phyloP scores from a whole-genome alignment of 441 rosid species.

The California macrophylla region DNA sequence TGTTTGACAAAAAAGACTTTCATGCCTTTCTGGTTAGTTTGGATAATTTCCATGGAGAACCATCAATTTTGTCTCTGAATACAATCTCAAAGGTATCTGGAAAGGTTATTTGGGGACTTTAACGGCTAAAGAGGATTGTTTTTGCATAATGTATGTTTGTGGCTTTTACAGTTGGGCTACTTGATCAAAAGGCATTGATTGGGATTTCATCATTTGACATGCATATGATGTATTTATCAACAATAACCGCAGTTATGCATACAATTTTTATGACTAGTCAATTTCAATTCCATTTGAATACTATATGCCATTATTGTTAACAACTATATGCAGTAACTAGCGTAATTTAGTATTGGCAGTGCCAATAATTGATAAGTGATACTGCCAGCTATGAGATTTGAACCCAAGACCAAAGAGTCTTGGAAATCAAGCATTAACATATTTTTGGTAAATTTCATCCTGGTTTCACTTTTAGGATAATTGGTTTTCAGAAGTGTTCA shows the following conservation, averaged over 20 bases:
- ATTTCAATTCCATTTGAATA: neutral
- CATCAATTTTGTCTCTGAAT: neutral
- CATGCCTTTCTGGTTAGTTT: neutral
- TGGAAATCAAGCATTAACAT: neutral
- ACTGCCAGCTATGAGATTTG: neutral
- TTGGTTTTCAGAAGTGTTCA: neutral
- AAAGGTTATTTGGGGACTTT: neutral
- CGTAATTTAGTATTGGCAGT: neutral
- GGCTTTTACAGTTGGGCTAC: neutral
- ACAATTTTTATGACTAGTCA: neutral
- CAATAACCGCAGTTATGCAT: too few relatives aligned
- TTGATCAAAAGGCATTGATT: neutral
- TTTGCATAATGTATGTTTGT: neutral
- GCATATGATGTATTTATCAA: constrained; percentile 7
- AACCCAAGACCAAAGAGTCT: neutral
- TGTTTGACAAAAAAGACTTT: neutral
- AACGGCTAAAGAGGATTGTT: neutral
- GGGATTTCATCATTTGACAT: neutral
- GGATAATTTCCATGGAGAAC: neutral
- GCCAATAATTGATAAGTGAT: neutral
- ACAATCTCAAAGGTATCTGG: neutral
- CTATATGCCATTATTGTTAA: neutral
- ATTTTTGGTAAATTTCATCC: neutral
- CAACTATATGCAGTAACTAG: neutral
- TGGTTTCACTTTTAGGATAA: neutral